A percentile compares a stretch with the other conserved stretches of the same genome.
phyloP scores from a whole-genome alignment of 352 stramenopile species.

The Proteromonas lacertae region DNA sequence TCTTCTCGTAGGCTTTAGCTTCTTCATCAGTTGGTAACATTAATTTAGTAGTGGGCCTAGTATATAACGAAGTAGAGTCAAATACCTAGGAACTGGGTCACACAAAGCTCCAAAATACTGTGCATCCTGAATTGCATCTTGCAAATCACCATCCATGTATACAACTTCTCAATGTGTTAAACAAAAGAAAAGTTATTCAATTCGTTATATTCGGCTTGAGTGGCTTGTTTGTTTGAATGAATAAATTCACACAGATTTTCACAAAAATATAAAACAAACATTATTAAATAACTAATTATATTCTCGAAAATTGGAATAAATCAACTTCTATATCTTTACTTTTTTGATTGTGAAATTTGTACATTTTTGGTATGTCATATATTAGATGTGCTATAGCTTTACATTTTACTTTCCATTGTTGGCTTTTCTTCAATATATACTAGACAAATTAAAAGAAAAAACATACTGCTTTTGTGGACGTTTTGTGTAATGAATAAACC shows the following conservation, averaged over 20 bases:
- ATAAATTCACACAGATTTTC: too few relatives aligned
- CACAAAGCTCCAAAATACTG: constrained; percentile 41
- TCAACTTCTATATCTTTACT: constrained; percentile 11
- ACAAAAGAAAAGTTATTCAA: too few relatives aligned
- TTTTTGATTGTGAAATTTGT: constrained; percentile 10
- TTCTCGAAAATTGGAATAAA: constrained; percentile 3
- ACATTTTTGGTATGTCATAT: constrained; percentile 11
- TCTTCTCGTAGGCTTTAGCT: not conserved
- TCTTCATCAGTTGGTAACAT: not conserved
- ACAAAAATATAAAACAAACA: not conserved
- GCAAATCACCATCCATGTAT: constrained; percentile 45
- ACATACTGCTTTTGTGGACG: constrained; percentile 4
- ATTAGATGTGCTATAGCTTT: constrained; percentile 7
- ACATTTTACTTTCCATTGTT: not conserved
- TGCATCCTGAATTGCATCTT: constrained; percentile 44
- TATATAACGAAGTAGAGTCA: too few relatives aligned
- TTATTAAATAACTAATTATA: not conserved
- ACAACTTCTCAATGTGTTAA: too few relatives aligned
- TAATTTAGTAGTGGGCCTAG: constrained; percentile 4
- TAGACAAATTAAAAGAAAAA: not conserved
- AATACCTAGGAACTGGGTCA: constrained; percentile 12
- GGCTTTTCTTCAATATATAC: constrained; percentile 5
- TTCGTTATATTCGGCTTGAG: too few relatives aligned
- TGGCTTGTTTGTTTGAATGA: too few relatives aligned
- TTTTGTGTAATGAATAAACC: constrained; percentile 12